These are phyloP conservation scores for Suhomyces sp. DNA, from an alignment of 805 yeast species.

Conservation along the genomic window DNA sequence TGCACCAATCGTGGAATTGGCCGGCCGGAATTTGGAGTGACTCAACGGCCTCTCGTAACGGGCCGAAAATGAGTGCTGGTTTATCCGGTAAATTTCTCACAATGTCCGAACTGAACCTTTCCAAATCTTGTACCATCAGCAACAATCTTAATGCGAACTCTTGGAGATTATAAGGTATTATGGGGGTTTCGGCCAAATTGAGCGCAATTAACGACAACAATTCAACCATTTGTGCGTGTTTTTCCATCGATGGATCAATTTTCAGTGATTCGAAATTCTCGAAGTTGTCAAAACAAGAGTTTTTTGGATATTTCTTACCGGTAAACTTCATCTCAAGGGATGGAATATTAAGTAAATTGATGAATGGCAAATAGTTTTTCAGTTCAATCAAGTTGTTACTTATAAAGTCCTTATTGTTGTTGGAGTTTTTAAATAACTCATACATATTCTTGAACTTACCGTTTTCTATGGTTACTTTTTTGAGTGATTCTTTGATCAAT, in stretches of 20 bases:
- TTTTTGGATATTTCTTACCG: slow-evolving; percentile 43
- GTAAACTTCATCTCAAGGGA: slow-evolving; percentile 56
- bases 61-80: slow-evolving; percentile 22
- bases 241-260: slow-evolving; percentile 55
- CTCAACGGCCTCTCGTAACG: slow-evolving; percentile 23
- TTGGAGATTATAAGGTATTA: slow-evolving; percentile 64
- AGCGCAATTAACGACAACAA: slow-evolving; percentile 52
- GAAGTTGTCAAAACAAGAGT: slow-evolving; percentile 65
- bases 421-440: slow-evolving; percentile 24
- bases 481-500: slow-evolving; percentile 43
- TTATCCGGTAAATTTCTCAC: slow-evolving; percentile 7
- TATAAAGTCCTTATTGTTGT: slow-evolving; percentile 21
- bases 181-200: slow-evolving; percentile 69
- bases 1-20: slow-evolving; percentile 51
- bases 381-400: slow-evolving; percentile 36
- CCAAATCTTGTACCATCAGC: slow-evolving; percentile 46
- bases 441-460: slow-evolving; percentile 17
- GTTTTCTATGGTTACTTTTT: slow-evolving; percentile 16
- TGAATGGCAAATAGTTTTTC: slow-evolving; percentile 70
- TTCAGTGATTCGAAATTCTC: slow-evolving; percentile 44
- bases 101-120: slow-evolving; percentile 28
- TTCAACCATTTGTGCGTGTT: slow-evolving; percentile 55
- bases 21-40: slow-evolving; percentile 34
- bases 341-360: slow-evolving; percentile 64
- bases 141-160: slow-evolving; percentile 45